Evolutionary conservation across 2,329 filamentous ascomycete genomes (phyloP).

Genomic region (Stenocarpella maydis): DNA sequence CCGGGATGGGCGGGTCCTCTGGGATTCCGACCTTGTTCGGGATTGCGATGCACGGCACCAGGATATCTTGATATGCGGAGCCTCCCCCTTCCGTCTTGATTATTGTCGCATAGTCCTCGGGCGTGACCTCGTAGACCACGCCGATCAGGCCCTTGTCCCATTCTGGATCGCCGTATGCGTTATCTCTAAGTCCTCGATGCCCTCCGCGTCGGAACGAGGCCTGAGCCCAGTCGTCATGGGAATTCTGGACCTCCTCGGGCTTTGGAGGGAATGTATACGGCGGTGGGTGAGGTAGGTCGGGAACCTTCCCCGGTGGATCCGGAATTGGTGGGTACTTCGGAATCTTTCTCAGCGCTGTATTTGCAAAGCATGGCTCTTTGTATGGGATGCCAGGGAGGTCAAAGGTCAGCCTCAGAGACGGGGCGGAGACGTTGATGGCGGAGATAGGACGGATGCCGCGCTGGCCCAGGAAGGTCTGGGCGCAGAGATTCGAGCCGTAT

Average conservation of each 20-base stretch:
- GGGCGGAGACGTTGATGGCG: slow-evolving; percentile 82
- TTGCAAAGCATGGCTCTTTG: slow-evolving; percentile 90
- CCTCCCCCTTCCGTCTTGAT: slow-evolving; percentile 92
- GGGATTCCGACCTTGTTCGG: slow-evolving; percentile 67
- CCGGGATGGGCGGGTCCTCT: slow-evolving; percentile 63
- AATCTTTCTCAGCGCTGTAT: slow-evolving; percentile 70
- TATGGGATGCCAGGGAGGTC: slow-evolving; percentile 89
- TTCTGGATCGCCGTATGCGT: slow-evolving; percentile 56
- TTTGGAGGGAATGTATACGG: slow-evolving; percentile 29
- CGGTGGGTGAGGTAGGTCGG: slow-evolving; percentile 40
- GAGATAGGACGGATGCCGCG: slow-evolving; percentile 85
- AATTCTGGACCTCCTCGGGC: neutral
- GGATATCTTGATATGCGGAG: slow-evolving; percentile 81
- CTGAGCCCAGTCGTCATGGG: too few species aligned
- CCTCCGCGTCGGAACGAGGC: slow-evolving; percentile 28
- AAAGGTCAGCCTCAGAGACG: slow-evolving; percentile 80
- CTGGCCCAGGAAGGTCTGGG: slow-evolving; percentile 78
- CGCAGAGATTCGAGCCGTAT: slow-evolving; percentile 89
- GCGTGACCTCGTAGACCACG: slow-evolving; percentile 94
- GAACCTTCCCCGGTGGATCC: slow-evolving; percentile 36
- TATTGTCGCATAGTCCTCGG: slow-evolving; percentile 82
- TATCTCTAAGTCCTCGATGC: neutral
- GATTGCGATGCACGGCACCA: slow-evolving; percentile 80
- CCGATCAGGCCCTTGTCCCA: slow-evolving; percentile 89
- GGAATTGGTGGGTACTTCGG: slow-evolving; percentile 48